Conservation (phyloP, 2,329 filamentous ascomycete species). For the Xylaria arbuscula region DNA sequence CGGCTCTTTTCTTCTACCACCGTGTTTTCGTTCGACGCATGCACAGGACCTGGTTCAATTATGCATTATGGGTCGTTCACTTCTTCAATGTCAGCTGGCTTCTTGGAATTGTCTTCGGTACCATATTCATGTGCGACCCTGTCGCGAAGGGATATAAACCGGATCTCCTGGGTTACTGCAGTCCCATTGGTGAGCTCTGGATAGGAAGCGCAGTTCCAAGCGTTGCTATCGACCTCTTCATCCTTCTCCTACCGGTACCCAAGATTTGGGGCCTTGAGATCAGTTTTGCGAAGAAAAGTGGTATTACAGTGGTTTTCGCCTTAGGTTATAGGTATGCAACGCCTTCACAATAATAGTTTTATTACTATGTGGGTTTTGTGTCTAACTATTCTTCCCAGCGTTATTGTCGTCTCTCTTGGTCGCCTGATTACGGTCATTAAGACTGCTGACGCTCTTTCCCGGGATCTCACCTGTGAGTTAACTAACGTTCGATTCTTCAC, state of each 20-base stretch:
- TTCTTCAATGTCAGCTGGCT: conserved; percentile 35
- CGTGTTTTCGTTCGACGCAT: conserved; percentile 25
- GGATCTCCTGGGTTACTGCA: conserved; percentile 22
- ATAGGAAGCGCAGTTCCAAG: conserved; percentile 36
- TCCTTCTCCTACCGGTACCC: conserved; percentile 38
- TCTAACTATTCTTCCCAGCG: conserved; percentile 13
- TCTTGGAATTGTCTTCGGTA: conserved; percentile 33
- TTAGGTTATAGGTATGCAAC: conserved; percentile 37
- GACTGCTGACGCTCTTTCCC: conserved; percentile 18
- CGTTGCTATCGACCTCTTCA: conserved; percentile 38
- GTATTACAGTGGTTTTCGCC: conserved; percentile 32
- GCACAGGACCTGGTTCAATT: conserved; percentile 22
- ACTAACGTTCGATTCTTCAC: too few species aligned
- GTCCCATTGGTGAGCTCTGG: conserved; percentile 1
- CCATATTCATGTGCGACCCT: conserved; percentile 36
- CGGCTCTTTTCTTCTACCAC: conserved; percentile 17
- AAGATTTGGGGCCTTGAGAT: conserved; percentile 38
- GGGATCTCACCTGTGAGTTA: conserved; percentile 35
- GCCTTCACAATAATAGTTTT: neutral
- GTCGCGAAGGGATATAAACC: conserved; percentile 28
- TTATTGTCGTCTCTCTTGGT: conserved; percentile 35
- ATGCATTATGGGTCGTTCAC: conserved; percentile 16
- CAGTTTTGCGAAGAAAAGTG: conserved; percentile 25
- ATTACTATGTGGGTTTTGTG: too few species aligned
- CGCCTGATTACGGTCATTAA: conserved; percentile 32